These are phyloP conservation scores for Rhodotorula sp. DNA, from an alignment of 1,284 basidiomycete genomes.

Conservation along the genomic window DNA sequence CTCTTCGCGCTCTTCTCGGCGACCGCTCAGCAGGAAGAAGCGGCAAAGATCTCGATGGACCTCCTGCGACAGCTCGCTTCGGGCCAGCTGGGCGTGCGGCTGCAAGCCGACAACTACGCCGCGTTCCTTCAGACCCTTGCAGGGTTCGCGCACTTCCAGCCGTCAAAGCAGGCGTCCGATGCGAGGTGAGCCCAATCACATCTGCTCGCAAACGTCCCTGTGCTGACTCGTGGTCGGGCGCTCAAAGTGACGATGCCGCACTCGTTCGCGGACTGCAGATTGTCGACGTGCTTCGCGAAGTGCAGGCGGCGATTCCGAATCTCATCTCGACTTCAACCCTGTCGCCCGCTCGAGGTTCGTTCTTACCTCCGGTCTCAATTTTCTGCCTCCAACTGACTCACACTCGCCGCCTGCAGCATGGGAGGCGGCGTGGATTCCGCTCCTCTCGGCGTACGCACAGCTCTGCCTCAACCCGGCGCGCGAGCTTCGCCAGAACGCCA, in stretches of 20 bases:
- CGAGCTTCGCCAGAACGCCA: slow-evolving; percentile 80
- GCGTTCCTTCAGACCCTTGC: slow-evolving; percentile 80
- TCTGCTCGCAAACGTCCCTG: neutral
- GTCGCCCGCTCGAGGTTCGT: slow-evolving; percentile 33
- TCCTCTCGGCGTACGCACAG: slow-evolving; percentile 73
- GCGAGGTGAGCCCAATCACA: slow-evolving; percentile 3
- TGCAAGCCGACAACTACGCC: slow-evolving; percentile 75
- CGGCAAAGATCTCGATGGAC: slow-evolving; percentile 78
- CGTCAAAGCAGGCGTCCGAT: slow-evolving; percentile 16
- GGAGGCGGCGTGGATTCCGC: slow-evolving; percentile 75
- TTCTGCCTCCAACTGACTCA: neutral
- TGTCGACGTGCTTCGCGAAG: slow-evolving; percentile 66
- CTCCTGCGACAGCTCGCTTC: slow-evolving; percentile 66
- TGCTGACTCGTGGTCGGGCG: slow-evolving; percentile 26
- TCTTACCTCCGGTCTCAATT: too few relatives aligned
- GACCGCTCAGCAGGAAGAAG: slow-evolving; percentile 83
- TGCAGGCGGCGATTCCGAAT: slow-evolving; percentile 43
- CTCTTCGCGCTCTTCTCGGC: slow-evolving; percentile 86
- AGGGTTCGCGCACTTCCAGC: slow-evolving; percentile 73
- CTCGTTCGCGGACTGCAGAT: slow-evolving; percentile 79
- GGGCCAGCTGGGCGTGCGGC: slow-evolving; percentile 62
- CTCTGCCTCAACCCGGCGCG: slow-evolving; percentile 84
- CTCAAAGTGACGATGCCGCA: slow-evolving; percentile 59
- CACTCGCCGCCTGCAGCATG: slow-evolving; percentile 61
- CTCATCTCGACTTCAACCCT: slow-evolving; percentile 42